Percentiles rank a stretch among this genome's conserved stretches.
phyloP scores from a whole-genome alignment of 306 rosid genomes.

The Pachyrhizus erosus region DNA sequence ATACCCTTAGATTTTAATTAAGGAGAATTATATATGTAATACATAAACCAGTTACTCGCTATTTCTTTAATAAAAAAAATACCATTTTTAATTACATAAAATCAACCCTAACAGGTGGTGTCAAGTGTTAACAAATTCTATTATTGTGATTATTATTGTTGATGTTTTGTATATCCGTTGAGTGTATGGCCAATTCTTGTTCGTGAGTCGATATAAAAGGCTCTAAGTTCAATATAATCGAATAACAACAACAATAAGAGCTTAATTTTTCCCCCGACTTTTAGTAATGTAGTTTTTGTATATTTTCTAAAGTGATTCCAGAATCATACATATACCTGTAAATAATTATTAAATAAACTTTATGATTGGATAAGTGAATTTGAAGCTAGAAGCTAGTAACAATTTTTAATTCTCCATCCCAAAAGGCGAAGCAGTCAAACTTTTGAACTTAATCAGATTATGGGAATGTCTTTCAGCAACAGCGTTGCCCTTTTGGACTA shows the following conservation, averaged over 20 bases:
- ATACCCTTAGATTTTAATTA: no score
- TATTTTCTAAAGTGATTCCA: not conserved
- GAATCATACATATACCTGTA: not conserved
- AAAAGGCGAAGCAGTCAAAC: constrained; percentile 32
- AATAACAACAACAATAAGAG: not conserved
- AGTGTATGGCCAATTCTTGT: not conserved
- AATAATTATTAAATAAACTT: not conserved
- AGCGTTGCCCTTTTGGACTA: not conserved
- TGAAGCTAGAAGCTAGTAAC: not conserved
- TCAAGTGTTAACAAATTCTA: not conserved
- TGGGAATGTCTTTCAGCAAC: not conserved
- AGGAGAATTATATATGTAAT: no score
- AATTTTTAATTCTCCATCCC: not conserved
- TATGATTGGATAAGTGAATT: not conserved
- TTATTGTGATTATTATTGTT: not conserved
- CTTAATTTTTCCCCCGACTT: not conserved
- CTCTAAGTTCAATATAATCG: not conserved
- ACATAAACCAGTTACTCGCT: not conserved
- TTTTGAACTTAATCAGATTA: not conserved
- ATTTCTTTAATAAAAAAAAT: no score
- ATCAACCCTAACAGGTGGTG: not conserved
- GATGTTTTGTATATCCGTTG: not conserved
- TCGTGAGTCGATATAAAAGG: not conserved
- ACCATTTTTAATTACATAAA: not conserved
- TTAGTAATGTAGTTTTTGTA: not conserved